A percentile compares a stretch with the other conserved stretches of the same genome.
Conservation (phyloP, 192 early-diverging fungal species). For the Borealophlyctis nickersoniae region DNA sequence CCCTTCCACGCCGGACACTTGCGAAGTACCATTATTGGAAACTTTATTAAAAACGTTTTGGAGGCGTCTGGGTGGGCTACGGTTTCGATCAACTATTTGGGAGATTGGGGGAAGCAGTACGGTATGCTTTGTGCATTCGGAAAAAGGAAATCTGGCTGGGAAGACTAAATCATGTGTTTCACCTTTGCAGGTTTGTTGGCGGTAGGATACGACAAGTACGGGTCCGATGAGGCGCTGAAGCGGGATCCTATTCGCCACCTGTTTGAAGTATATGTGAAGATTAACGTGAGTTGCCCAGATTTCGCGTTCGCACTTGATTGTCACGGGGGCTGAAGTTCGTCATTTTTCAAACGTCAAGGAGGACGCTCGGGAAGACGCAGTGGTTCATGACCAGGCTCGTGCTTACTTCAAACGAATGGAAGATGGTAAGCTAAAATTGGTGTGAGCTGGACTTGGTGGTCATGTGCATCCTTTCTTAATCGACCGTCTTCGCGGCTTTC, state of each 20-base stretch:
- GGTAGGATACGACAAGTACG: constrained; percentile 79
- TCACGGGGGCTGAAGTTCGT: no score
- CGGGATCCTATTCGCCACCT: constrained; percentile 86
- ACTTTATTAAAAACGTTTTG: constrained; percentile 81
- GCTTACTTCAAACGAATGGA: constrained; percentile 93
- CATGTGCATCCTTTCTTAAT: not conserved
- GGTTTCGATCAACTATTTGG: constrained; percentile 94
- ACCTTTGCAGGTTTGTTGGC: constrained; percentile 80
- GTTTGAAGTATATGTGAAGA: constrained; percentile 87
- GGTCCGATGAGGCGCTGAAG: constrained; percentile 72
- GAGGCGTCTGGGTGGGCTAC: constrained; percentile 85
- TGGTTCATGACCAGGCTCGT: constrained; percentile 79
- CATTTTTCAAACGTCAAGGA: no score
- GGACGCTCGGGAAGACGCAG: constrained; percentile 61
- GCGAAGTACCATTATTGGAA: constrained; percentile 96
- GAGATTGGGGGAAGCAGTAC: constrained; percentile 99
- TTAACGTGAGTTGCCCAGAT: constrained; percentile 73
- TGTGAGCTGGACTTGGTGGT: not conserved
- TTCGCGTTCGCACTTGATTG: no score
- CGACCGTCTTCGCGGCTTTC: no score
- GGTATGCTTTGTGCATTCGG: constrained; percentile 47
- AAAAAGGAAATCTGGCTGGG: constrained; percentile 9
- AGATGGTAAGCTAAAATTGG: constrained; percentile 52
- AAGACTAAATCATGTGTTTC: no score
- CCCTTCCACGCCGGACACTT: constrained; percentile 98